Evolutionary conservation across 2,329 filamentous ascomycete genomes (phyloP), one percentile per base, ranked within the genome.

Genomic region (Talaromyces sp.): DNA sequence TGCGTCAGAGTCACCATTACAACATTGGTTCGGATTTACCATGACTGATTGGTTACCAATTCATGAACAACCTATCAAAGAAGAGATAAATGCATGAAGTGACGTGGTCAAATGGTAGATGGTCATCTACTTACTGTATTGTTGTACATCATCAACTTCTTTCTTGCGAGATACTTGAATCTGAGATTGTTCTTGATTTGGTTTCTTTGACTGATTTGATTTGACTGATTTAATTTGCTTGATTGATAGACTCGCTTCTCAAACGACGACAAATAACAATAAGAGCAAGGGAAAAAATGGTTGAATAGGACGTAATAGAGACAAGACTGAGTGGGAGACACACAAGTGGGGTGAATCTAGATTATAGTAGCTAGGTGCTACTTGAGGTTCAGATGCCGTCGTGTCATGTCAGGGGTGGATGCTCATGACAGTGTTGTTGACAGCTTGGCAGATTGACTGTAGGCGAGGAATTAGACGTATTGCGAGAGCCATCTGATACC

Each of bases 401-500:
- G 11, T 54, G 17, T 54, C 51, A 54, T 34, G 29, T 13, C 17
- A 11, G 49, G 31, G 25, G 25, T 5, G 5, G 15, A 53, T n/a
- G n/a, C n/a, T 38, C 31, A 56, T 25, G 31, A 56, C 51, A 19
- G 49, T n/a, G n/a, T 10, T 38, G n/a, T 25, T 25, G 31, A 56
- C 51, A 34, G 49, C 2, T 53, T 31, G 22, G 8, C 8, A 34
- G 47, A 4, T 31, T 31, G 27, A n/a, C 25, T 29, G 25, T 29
- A 22, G 19, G 27, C 4, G 22, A 40, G 1, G 15, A 22, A 8
- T 63, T 90, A 96, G 77, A 96, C 91, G 76, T 96, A 96, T 85
- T 96, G 92, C 65, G 91, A 92, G 80, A 96, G 80, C 93, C 92
- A 96, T 82, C 92, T 88, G 80, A 96, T 94, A 73, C 86, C 93